phyloP scores from a whole-genome alignment of 176 grass and related monocot species.

The Oryza rufipogon region DNA sequence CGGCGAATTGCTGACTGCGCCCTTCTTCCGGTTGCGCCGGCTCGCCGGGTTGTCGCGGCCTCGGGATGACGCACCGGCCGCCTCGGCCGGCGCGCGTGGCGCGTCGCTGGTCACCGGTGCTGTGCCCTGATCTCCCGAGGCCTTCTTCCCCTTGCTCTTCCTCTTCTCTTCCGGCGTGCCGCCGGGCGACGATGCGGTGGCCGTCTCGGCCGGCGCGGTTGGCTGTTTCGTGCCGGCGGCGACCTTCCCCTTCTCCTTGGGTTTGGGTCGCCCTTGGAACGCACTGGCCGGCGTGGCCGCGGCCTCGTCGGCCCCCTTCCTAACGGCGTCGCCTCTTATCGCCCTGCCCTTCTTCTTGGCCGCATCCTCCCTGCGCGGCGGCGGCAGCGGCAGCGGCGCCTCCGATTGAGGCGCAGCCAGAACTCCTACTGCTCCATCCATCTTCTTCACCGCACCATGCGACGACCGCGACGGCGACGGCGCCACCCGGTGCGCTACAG shows the following conservation, averaged over 20 bases:
- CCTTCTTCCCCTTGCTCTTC: conserved; percentile 19
- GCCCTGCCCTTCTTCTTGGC: neutral
- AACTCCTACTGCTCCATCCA: neutral
- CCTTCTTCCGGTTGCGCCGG: neutral
- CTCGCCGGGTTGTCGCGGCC: neutral
- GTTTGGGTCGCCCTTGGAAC: conserved; percentile 23
- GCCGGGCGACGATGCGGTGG: neutral
- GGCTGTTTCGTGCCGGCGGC: neutral
- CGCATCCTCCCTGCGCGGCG: neutral
- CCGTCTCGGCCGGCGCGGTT: neutral
- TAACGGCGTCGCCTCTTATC: neutral
- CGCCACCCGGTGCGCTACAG: neutral
- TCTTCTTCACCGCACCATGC: neutral
- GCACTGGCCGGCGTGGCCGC: neutral
- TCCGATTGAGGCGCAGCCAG: conserved; percentile 4
- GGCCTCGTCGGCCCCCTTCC: neutral
- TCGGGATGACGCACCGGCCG: neutral
- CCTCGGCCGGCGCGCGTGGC: neutral
- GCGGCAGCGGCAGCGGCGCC: neutral
- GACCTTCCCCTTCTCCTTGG: conserved; percentile 5
- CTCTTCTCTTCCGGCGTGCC: conserved; percentile 9
- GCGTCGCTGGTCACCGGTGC: neutral
- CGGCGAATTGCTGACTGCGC: neutral
- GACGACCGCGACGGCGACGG: neutral
- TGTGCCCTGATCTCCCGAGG: neutral